Conservation (phyloP, 805 yeast species). For the Candida ascalaphidarum region DNA sequence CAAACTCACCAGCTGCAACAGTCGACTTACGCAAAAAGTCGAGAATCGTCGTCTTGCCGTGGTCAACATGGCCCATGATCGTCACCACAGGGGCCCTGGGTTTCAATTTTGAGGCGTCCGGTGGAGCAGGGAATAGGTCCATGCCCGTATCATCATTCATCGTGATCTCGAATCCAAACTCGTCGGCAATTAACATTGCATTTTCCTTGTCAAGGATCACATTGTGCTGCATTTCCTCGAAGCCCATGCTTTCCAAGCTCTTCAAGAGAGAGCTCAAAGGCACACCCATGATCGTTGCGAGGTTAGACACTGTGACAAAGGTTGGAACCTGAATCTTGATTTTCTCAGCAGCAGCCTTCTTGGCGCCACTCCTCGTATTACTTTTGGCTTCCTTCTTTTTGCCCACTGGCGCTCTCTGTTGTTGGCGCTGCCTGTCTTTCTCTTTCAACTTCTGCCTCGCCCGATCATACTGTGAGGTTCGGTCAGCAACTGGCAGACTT, state of each 20-base stretch:
- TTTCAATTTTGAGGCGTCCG: slow-evolving; percentile 36
- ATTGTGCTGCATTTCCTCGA: slow-evolving; percentile 60
- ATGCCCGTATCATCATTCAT: slow-evolving; percentile 51
- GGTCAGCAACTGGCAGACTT: no score
- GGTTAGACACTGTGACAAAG: slow-evolving; percentile 69
- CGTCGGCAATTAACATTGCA: slow-evolving; percentile 81
- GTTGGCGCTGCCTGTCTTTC: slow-evolving; percentile 5
- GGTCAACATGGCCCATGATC: slow-evolving; percentile 98
- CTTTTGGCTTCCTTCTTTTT: slow-evolving; percentile 3
- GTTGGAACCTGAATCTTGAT: slow-evolving; percentile 52
- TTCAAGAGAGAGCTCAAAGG: slow-evolving; percentile 52
- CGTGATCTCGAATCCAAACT: slow-evolving; percentile 64
- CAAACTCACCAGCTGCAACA: slow-evolving; percentile 77
- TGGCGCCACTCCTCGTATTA: not conserved
- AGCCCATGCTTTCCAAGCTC: slow-evolving; percentile 63
- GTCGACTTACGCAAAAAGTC: slow-evolving; percentile 82
- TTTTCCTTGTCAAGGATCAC: slow-evolving; percentile 81
- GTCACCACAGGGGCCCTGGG: slow-evolving; percentile 91
- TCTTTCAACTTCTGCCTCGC: slow-evolving; percentile 9
- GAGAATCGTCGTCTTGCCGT: slow-evolving; percentile 91
- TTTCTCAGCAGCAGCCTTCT: slow-evolving; percentile 5
- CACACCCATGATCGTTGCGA: slow-evolving; percentile 63
- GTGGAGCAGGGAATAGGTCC: slow-evolving; percentile 49
- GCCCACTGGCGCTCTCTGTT: slow-evolving; percentile 1
- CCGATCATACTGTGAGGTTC: no score